Base-by-base conservation (phyloP, 768 basidiomycete species). In the Collybia mongolica region DNA sequence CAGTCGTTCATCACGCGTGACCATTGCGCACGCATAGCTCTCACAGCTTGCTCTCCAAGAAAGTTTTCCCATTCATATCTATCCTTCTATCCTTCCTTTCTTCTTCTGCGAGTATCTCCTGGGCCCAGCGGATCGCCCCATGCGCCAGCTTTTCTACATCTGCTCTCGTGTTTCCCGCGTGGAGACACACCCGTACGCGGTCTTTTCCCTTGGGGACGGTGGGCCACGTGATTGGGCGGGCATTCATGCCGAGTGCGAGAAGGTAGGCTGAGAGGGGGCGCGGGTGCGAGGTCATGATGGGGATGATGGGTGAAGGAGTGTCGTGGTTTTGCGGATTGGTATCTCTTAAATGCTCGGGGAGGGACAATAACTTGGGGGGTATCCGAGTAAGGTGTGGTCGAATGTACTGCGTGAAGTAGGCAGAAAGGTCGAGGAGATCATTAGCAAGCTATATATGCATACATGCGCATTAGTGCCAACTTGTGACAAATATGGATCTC, bases 141-240 rank as follows among this genome's bases (percentile, higher is more conserved):
- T 63, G 49, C 0, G 81, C 74, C 17, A 97, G 68, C 12, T 66
- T 61, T 35, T 82, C 77, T 3, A 96, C 74, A 23, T 95, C 85
- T 35, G 69, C 73, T 52, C 46, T 61, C 12, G 83, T 81, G 59
- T 95, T 92, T 1, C 77, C 83, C 0, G 93, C 83, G 60, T 94
- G 90, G 22, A 98, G 60, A 64, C 95, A 98, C n/a, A 98, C 80
- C 2, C 95, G 69, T 2, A 98, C 86, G 15, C 94, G 80, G 53
- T 94, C 88, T 52, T 79, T 80, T 7, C 91, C 93, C 46, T 84
- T 86, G 0, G 94, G 92, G 0, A 97, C 94, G 0, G 94, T 97
- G 0, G 96, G 95, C 74, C 86, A 88, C 8, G 81, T 84, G 37
- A 93, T 92, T 3, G 89, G 83, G 2, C 86, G 82, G 0, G 86